phyloP scores from a whole-genome alignment of 345 rosid genomes.

The Syzygium grande region DNA sequence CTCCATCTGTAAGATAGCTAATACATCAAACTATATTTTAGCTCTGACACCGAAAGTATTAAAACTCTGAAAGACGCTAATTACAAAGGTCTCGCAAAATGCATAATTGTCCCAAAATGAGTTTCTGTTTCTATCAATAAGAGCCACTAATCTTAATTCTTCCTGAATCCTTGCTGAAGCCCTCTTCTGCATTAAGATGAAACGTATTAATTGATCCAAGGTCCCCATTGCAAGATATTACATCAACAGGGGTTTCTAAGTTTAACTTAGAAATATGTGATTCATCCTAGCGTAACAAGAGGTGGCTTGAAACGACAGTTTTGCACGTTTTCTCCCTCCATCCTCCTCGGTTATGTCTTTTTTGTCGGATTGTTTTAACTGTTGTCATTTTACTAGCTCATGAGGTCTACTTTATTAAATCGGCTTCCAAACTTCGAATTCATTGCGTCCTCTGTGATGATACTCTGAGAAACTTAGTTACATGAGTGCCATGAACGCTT shows the following conservation, averaged over 20 bases:
- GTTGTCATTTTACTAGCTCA: background rate
- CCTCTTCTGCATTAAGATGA: background rate
- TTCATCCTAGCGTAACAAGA: background rate
- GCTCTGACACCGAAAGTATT: background rate
- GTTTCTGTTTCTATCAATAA: background rate
- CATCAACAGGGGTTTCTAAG: background rate
- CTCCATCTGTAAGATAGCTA: background rate
- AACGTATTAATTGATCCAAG: background rate
- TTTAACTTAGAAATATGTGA: background rate
- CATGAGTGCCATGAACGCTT: background rate
- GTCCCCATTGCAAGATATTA: background rate
- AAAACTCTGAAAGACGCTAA: background rate
- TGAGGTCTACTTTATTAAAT: background rate
- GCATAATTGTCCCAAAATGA: background rate
- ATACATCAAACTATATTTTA: background rate
- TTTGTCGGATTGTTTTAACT: background rate
- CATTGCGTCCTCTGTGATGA: background rate
- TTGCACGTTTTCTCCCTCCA: background rate
- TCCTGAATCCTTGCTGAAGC: background rate
- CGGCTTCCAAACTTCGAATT: background rate
- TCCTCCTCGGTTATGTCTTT: background rate
- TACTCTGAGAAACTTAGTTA: background rate
- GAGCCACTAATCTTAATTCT: background rate
- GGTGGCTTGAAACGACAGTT: background rate
- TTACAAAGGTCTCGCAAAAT: background rate